Conservation (phyloP, 2,329 filamentous ascomycete genomes). For the Davidsoniella neocaledoniae region DNA sequence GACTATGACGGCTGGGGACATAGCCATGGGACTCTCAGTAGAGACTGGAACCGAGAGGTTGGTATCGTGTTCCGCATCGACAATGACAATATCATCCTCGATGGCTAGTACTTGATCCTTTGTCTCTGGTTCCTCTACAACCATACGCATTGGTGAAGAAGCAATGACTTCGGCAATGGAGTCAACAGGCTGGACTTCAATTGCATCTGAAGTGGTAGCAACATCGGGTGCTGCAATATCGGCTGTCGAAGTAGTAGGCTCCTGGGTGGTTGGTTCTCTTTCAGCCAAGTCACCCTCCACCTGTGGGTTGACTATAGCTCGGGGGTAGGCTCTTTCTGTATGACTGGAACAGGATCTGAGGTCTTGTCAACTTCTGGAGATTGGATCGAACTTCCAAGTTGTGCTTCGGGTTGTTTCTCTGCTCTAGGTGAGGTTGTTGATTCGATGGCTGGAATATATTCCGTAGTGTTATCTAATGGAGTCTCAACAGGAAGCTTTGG, state of each 20-base stretch:
- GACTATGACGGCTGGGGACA: not conserved
- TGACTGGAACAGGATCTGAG: too few species aligned
- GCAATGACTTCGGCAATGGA: not conserved
- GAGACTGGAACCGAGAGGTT: not conserved
- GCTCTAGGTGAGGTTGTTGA: too few species aligned
- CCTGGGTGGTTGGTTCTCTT: too few species aligned
- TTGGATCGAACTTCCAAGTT: too few species aligned
- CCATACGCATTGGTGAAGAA: not conserved
- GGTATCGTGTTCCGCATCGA: not conserved
- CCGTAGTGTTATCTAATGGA: too few species aligned
- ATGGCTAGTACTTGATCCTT: not conserved
- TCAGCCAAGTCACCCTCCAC: too few species aligned
- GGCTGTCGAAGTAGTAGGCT: not conserved
- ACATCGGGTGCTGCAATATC: not conserved
- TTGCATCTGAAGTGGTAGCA: not conserved
- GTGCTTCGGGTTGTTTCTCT: too few species aligned
- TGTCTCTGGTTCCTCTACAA: not conserved
- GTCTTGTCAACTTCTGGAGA: too few species aligned
- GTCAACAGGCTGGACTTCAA: not conserved
- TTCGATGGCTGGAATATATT: too few species aligned
- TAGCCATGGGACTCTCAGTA: constrained; percentile 1
- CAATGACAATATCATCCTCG: constrained; percentile 6
- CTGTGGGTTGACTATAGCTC: too few species aligned
- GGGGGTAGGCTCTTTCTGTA: too few species aligned
- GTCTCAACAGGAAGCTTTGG: too few species aligned